Conservation (phyloP, 2,329 filamentous ascomycete genomes). For the Exophiala xenobiotica region DNA sequence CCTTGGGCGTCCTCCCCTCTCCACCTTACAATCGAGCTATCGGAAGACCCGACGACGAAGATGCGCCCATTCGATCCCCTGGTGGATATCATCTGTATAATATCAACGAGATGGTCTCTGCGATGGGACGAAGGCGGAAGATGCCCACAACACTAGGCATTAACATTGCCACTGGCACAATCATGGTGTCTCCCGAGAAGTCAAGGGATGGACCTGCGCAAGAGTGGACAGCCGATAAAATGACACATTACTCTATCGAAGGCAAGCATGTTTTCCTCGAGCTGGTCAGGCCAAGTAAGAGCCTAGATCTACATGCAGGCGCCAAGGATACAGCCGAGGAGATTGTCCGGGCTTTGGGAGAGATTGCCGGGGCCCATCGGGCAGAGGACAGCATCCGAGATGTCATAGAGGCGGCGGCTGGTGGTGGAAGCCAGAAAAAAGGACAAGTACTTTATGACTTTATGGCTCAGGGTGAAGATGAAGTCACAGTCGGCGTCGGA, state of each 20-base stretch:
- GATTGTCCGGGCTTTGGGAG: slow-evolving; percentile 83
- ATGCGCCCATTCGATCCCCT: slow-evolving; percentile 53
- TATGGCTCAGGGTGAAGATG: slow-evolving; percentile 92
- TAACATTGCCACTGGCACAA: slow-evolving; percentile 81
- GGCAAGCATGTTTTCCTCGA: slow-evolving; percentile 98
- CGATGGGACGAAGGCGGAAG: slow-evolving; percentile 96
- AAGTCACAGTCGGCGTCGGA: slow-evolving; percentile 84
- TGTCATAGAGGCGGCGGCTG: slow-evolving; percentile 76
- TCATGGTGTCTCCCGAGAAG: slow-evolving; percentile 87
- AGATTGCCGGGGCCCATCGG: slow-evolving; percentile 79
- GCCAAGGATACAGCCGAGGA: slow-evolving; percentile 95
- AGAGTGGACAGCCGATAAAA: slow-evolving; percentile 91
- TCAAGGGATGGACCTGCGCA: slow-evolving; percentile 77
- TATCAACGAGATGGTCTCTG: slow-evolving; percentile 95
- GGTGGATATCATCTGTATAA: slow-evolving; percentile 93
- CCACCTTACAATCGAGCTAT: slow-evolving; percentile 56
- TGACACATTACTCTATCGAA: slow-evolving; percentile 97
- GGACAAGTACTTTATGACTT: slow-evolving; percentile 92
- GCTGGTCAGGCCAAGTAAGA: slow-evolving; percentile 86
- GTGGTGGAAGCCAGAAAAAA: slow-evolving; percentile 67
- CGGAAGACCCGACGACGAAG: slow-evolving; percentile 47
- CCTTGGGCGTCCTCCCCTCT: slow-evolving; percentile 50
- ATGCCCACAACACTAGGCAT: slow-evolving; percentile 97
- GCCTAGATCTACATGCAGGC: slow-evolving; percentile 93
- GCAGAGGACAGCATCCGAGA: slow-evolving; percentile 81